Percentiles rank a stretch among this genome's conserved stretches.
phyloP scores from a whole-genome alignment of 371 early-diverging fungal species.

The Choanephora cucurbitarum region DNA sequence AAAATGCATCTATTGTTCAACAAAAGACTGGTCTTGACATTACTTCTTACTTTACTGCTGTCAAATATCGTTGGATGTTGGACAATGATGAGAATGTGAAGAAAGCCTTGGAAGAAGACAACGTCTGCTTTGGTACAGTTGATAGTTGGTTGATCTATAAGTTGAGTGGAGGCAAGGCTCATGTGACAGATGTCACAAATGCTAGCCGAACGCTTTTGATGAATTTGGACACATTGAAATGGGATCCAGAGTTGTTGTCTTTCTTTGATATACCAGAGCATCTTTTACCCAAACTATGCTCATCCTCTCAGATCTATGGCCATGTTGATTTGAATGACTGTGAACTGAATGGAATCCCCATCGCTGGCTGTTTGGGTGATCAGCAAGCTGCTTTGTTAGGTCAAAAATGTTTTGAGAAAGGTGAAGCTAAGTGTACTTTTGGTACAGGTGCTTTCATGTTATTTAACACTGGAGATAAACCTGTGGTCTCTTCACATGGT shows the following conservation, averaged over 20 bases:
- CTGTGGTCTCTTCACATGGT: constrained; percentile 81
- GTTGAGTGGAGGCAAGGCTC: constrained; percentile 73
- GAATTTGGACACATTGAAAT: constrained; percentile 79
- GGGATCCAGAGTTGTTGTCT: constrained; percentile 76
- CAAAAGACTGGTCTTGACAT: constrained; percentile 83
- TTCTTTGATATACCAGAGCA: constrained; percentile 39
- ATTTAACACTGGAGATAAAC: constrained; percentile 85
- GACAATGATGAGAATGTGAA: constrained; percentile 78
- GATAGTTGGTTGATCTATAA: constrained; percentile 86
- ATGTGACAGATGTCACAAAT: constrained; percentile 94
- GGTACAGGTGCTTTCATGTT: constrained; percentile 98
- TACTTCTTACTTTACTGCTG: constrained; percentile 92
- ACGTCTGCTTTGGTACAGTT: constrained; percentile 81
- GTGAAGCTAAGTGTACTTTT: constrained; percentile 89
- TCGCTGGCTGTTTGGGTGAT: constrained; percentile 92
- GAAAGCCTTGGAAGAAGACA: constrained; percentile 32
- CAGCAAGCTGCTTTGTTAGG: constrained; percentile 97
- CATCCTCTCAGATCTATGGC: constrained; percentile 86
- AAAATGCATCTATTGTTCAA: constrained; percentile 41
- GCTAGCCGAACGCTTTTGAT: constrained; percentile 94
- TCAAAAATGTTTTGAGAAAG: constrained; percentile 78
- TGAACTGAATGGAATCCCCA: constrained; percentile 67
- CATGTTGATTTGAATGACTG: constrained; percentile 45
- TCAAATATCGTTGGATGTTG: constrained; percentile 92
- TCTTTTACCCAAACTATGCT: constrained; percentile 76